phyloP scores from a whole-genome alignment of 202 grass and related monocot genomes.

The Zizania palustris region DNA sequence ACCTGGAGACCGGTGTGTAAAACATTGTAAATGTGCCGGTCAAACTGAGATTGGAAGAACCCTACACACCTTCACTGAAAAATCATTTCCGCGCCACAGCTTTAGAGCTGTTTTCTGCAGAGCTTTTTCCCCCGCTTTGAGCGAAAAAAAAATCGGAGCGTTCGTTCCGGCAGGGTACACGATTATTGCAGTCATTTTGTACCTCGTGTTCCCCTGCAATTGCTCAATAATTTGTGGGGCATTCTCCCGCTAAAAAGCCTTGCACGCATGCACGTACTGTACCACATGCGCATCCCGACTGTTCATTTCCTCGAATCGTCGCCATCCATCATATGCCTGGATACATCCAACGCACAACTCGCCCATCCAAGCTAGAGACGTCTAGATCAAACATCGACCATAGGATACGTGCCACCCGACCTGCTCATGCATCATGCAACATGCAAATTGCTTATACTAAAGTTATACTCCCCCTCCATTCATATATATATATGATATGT shows the following conservation, averaged over 20 bases:
- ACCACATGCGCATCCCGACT: background rate
- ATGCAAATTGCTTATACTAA: too few species aligned
- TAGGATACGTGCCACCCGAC: background rate
- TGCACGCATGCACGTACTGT: conserved; percentile 5
- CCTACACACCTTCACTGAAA: background rate
- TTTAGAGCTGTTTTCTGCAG: conserved; percentile 31
- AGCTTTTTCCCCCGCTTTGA: conserved; percentile 11
- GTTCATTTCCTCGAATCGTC: conserved; percentile 22
- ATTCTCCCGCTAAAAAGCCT: conserved; percentile 29
- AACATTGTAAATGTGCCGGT: background rate
- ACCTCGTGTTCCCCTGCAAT: conserved; percentile 56
- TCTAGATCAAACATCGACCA: background rate
- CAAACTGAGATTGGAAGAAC: conserved; percentile 10
- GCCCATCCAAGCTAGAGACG: background rate
- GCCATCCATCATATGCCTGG: background rate
- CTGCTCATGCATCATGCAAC: conserved; percentile 21
- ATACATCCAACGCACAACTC: background rate
- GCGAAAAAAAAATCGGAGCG: background rate
- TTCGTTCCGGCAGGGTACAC: conserved; percentile 32
- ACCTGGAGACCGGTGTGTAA: too few species aligned
- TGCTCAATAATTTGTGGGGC: conserved; percentile 63
- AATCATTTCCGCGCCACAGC: conserved; percentile 30
- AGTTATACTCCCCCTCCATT: too few species aligned
- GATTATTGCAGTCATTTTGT: conserved; percentile 38
- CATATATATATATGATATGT: too few species aligned